A percentile compares a stretch with the other conserved stretches of the same genome.
phyloP scores from a whole-genome alignment of 1,139 yeast genomes.

The Hemisphaericaspora xylofermentans region DNA sequence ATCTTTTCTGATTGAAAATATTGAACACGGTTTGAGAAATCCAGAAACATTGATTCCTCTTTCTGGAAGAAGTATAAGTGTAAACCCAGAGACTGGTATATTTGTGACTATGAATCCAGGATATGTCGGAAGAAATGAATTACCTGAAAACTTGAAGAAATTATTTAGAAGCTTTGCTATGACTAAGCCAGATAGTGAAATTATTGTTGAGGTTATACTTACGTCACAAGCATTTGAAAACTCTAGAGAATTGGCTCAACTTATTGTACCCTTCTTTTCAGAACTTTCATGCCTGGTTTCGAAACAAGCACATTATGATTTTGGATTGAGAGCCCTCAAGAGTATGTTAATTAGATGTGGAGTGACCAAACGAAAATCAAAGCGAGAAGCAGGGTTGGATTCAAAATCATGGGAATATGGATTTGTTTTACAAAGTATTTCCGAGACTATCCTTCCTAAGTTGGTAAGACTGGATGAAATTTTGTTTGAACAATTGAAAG shows the following conservation, averaged over 20 bases:
- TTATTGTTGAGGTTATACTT: conserved; percentile 71
- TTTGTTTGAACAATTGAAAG: conserved; percentile 32
- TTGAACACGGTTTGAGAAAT: conserved; percentile 53
- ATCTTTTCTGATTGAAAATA: conserved; percentile 75
- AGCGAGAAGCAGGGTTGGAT: conserved; percentile 4
- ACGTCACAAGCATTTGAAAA: conserved; percentile 67
- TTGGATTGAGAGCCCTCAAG: conserved; percentile 82
- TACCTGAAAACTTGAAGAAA: conserved; percentile 86
- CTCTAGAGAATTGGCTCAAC: conserved; percentile 46
- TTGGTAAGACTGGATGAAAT: conserved; percentile 52
- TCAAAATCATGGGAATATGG: conserved; percentile 29
- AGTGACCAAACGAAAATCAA: conserved; percentile 30
- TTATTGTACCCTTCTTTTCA: conserved; percentile 57
- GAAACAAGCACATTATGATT: conserved; percentile 77
- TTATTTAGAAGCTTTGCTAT: conserved; percentile 76
- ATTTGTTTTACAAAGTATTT: conserved; percentile 53
- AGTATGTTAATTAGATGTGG: conserved; percentile 65
- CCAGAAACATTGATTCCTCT: conserved; percentile 38
- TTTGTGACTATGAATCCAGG: conserved; percentile 93
- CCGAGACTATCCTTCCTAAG: conserved; percentile 65
- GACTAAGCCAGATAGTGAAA: conserved; percentile 66
- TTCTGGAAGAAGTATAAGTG: conserved; percentile 42
- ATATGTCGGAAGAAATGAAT: conserved; percentile 75
- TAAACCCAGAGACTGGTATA: conserved; percentile 62
- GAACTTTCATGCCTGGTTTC: conserved; percentile 42